phyloP scores from a whole-genome alignment of 768 basidiomycete species.

The Ramaria rubella region DNA sequence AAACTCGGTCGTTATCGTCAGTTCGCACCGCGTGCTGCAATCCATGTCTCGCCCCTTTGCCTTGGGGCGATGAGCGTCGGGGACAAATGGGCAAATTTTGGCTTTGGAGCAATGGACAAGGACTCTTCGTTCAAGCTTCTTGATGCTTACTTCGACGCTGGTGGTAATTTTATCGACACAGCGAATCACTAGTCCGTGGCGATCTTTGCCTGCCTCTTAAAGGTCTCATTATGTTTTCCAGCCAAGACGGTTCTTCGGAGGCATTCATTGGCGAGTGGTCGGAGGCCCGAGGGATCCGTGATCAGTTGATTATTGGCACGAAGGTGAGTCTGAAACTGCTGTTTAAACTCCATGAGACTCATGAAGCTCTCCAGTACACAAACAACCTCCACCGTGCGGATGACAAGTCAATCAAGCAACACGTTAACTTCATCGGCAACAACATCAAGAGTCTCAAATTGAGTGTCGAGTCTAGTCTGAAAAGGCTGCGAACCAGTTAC shows the following conservation, averaged over 20 bases:
- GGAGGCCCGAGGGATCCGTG: conserved; percentile 28
- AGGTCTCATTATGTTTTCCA: conserved; percentile 9
- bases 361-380: conserved; percentile 18
- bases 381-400: not conserved
- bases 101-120: conserved; percentile 31
- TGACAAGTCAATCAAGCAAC: conserved; percentile 19
- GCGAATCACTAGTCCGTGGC: conserved; percentile 9
- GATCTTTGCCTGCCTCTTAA: not conserved
- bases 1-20: conserved; percentile 24
- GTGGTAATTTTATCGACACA: too few relatives aligned
- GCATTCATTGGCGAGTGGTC: conserved; percentile 39
- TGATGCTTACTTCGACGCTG: conserved; percentile 33
- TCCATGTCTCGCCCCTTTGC: conserved; percentile 24
- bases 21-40: conserved; percentile 17
- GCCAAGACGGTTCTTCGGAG: conserved; percentile 32
- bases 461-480: conserved; percentile 31
- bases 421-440: conserved; percentile 39
- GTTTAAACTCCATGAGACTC: not conserved
- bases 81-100: conserved; percentile 14
- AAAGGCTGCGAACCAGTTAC: conserved; percentile 52
- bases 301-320: conserved; percentile 31
- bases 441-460: conserved; percentile 28
- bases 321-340: conserved; percentile 13
- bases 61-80: conserved; percentile 25
- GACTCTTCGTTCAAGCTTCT: conserved; percentile 35